Conservation (phyloP, 2,329 filamentous ascomycete species). For the Sporothrix pseudoabietina region DNA sequence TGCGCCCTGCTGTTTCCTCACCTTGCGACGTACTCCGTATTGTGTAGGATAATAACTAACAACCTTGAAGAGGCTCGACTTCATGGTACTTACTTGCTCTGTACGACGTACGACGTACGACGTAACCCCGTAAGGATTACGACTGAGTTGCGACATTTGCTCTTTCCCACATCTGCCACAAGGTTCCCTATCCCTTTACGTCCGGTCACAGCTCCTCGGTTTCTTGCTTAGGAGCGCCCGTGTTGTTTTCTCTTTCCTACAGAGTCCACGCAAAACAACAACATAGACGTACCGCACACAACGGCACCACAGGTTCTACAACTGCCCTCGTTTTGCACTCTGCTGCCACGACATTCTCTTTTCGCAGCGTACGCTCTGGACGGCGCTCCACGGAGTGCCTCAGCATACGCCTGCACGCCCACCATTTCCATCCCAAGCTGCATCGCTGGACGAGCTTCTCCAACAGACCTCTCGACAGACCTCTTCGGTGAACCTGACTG, state of each 20-base stretch:
- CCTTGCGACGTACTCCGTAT: not conserved
- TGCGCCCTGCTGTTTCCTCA: not conserved
- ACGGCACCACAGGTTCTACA: no score
- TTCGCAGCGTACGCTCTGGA: not conserved
- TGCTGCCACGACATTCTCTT: not conserved
- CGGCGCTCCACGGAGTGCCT: no score
- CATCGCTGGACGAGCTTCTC: constrained; percentile 17
- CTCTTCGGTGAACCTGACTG: not conserved
- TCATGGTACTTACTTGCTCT: no score
- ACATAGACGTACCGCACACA: no score
- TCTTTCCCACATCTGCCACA: no score
- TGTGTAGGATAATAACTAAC: not conserved
- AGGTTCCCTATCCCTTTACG: no score
- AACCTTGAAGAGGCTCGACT: no score
- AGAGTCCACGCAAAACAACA: no score
- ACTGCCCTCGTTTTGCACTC: not conserved
- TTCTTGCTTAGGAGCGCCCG: not conserved
- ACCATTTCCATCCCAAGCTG: not conserved
- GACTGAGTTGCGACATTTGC: no score
- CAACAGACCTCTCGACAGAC: not conserved
- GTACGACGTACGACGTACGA: no score
- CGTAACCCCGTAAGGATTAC: no score
- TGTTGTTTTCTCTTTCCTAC: no score
- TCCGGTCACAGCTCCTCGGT: not conserved
- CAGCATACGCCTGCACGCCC: not conserved